These are phyloP conservation scores for Erythrophleum fordii DNA, from an alignment of 306 rosid genomes.

Conservation along the genomic window DNA sequence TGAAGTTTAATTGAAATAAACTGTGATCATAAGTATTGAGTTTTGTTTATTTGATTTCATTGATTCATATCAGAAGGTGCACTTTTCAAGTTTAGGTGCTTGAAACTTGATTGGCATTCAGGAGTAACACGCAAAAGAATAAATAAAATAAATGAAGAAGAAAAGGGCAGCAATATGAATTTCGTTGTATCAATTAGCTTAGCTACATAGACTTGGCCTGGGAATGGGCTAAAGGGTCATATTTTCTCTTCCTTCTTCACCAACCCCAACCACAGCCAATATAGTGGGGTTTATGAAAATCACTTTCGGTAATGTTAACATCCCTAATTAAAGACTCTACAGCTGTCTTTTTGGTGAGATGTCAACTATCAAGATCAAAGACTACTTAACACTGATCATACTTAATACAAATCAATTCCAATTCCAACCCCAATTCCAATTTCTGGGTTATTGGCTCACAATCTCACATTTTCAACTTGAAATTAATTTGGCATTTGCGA, in stretches of 20 bases:
- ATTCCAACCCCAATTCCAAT: too few species aligned
- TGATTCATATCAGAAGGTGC: background rate
- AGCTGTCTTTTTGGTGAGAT: constrained; percentile 44
- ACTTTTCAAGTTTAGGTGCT: background rate
- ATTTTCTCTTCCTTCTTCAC: constrained; percentile 25
- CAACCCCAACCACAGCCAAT: constrained; percentile 44
- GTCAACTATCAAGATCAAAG: constrained; percentile 44
- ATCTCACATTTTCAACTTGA: constrained; percentile 20
- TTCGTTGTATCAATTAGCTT: too few species aligned
- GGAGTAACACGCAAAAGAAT: background rate
- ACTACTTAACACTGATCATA: constrained; percentile 24
- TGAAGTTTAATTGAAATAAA: too few species aligned
- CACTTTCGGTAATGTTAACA: constrained; percentile 36
- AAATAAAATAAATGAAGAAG: background rate
- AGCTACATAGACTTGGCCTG: too few species aligned
- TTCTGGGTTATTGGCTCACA: background rate
- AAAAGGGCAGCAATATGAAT: too few species aligned
- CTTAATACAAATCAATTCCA: constrained; percentile 16
- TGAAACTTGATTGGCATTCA: background rate
- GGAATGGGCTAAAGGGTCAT: background rate
- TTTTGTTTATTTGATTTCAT: background rate
- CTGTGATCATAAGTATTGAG: background rate
- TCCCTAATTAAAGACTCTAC: constrained; percentile 48
- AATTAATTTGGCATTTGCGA: background rate
- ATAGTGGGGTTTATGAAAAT: constrained; percentile 57